These are phyloP conservation scores for Clarireedia hainanense DNA, from an alignment of 2,329 filamentous ascomycete genomes.

Conservation along the genomic window DNA sequence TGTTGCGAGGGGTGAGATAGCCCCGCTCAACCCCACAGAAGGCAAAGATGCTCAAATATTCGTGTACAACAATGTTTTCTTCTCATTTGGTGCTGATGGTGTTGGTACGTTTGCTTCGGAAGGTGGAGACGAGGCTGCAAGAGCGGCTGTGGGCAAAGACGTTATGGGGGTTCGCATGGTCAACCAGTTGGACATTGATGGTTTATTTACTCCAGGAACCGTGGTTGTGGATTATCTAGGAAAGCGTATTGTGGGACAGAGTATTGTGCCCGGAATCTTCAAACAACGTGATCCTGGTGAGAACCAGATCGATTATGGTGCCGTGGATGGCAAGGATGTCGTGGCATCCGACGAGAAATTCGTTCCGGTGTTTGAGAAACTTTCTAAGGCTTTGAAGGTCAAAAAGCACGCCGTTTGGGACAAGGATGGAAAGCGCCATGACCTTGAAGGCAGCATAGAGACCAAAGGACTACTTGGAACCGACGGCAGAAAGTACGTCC, in stretches of 20 bases:
- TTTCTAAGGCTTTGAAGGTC: slow-evolving; percentile 83
- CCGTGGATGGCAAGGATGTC: slow-evolving; percentile 92
- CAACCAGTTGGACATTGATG: slow-evolving; percentile 93
- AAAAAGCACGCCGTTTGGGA: slow-evolving; percentile 98
- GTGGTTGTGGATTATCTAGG: slow-evolving; percentile 96
- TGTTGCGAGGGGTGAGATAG: slow-evolving; percentile 86
- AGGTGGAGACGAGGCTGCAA: slow-evolving; percentile 91
- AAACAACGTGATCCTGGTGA: slow-evolving; percentile 96
- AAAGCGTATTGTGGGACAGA: slow-evolving; percentile 94
- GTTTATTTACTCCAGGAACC: slow-evolving; percentile 89
- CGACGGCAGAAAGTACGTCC: slow-evolving; percentile 93
- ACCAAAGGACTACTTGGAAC: slow-evolving; percentile 97
- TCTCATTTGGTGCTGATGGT: slow-evolving; percentile 95
- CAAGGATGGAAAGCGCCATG: slow-evolving; percentile 83
- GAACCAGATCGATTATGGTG: slow-evolving; percentile 98
- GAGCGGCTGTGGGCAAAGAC: slow-evolving; percentile 94
- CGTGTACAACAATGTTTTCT: slow-evolving; percentile 99
- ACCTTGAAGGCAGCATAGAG: slow-evolving; percentile 91
- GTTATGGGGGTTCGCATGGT: slow-evolving; percentile 89
- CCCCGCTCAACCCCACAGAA: slow-evolving; percentile 91
- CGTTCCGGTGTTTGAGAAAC: slow-evolving; percentile 72
- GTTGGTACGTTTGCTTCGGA: slow-evolving; percentile 96
- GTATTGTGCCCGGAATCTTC: slow-evolving; percentile 97
- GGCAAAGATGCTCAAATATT: slow-evolving; percentile 91
- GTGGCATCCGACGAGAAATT: slow-evolving; percentile 89